Evolutionary conservation across 2,329 filamentous ascomycete genomes (phyloP).

Genomic region (Clonostachys chloroleuca): DNA sequence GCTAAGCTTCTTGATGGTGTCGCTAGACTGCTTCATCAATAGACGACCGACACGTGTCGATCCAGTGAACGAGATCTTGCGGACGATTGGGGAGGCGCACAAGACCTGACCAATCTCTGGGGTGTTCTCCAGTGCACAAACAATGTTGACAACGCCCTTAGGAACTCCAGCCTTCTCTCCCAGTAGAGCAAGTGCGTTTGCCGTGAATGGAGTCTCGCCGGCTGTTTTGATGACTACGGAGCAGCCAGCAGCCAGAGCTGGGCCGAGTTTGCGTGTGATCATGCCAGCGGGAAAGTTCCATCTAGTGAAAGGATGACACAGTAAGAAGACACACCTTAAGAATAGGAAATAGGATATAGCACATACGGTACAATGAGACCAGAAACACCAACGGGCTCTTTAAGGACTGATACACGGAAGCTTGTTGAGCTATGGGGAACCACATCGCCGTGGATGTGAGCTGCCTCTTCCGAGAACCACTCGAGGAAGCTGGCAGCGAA

Average conservation of each 20-base stretch:
- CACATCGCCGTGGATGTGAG: constrained; percentile 51
- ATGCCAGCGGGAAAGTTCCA: constrained; percentile 61
- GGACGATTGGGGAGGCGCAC: constrained; percentile 58
- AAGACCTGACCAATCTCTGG: constrained; percentile 59
- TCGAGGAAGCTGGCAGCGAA: constrained; percentile 53
- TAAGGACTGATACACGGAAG: constrained; percentile 32
- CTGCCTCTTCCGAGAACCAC: constrained; percentile 57
- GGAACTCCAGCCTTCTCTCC: constrained; percentile 68
- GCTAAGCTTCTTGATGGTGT: constrained; percentile 60
- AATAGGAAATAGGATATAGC: constrained; percentile 29
- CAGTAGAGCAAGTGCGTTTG: constrained; percentile 63
- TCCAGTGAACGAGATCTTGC: constrained; percentile 73
- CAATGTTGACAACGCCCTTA: constrained; percentile 37
- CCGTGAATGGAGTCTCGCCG: constrained; percentile 69
- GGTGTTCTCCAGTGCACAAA: constrained; percentile 64
- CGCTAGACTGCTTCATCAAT: constrained; percentile 68
- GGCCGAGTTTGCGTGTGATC: constrained; percentile 38
- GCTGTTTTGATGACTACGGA: constrained; percentile 69
- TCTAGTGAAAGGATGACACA: constrained; percentile 27
- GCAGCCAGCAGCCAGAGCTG: constrained; percentile 66
- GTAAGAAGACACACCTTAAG: too few relatives aligned
- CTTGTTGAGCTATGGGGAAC: constrained; percentile 50
- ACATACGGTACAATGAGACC: constrained; percentile 11
- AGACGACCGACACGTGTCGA: constrained; percentile 41
- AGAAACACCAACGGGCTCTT: constrained; percentile 11